phyloP scores from a whole-genome alignment of 1,139 yeast genomes.

The Hyphopichia wangnamkhiaoensis region DNA sequence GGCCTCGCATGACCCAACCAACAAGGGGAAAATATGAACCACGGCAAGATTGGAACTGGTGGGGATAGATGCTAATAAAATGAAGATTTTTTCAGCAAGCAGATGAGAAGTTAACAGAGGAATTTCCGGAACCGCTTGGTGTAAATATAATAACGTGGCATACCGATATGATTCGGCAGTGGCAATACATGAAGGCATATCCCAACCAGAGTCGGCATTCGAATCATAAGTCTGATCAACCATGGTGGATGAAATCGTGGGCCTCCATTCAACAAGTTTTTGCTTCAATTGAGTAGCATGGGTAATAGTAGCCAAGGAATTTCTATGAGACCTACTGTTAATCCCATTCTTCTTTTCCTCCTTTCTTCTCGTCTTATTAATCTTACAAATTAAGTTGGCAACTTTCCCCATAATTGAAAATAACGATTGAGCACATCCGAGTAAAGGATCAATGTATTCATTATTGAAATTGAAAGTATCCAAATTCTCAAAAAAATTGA shows the following conservation, averaged over 20 bases:
- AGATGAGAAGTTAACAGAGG: conserved; percentile 57
- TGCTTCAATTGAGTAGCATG: conserved; percentile 55
- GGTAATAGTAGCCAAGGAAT: conserved; percentile 51
- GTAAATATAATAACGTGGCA: conserved; percentile 58
- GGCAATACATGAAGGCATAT: conserved; percentile 59
- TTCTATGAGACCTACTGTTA: conserved; percentile 20
- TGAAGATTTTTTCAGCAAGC: conserved; percentile 59
- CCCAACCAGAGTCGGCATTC: conserved; percentile 38
- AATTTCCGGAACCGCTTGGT: conserved; percentile 70
- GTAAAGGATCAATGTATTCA: conserved; percentile 58
- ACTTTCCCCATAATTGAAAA: conserved; percentile 66
- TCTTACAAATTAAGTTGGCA: conserved; percentile 54
- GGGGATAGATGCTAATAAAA: conserved; percentile 64
- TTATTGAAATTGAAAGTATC: conserved; percentile 28
- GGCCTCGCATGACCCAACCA: conserved; percentile 68
- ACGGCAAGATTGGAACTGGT: conserved; percentile 56
- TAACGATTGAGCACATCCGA: conserved; percentile 66
- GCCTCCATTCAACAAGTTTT: conserved; percentile 57
- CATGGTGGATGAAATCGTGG: conserved; percentile 40
- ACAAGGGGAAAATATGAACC: conserved; percentile 63
- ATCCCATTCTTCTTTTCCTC: conserved; percentile 8
- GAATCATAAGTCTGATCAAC: conserved; percentile 30
- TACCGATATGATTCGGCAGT: conserved; percentile 70
- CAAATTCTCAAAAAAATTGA: conserved; percentile 32
- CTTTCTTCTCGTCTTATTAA: conserved; percentile 31